phyloP scores from a whole-genome alignment of 108 stramenopile species.

The Epithemia pelagica region DNA sequence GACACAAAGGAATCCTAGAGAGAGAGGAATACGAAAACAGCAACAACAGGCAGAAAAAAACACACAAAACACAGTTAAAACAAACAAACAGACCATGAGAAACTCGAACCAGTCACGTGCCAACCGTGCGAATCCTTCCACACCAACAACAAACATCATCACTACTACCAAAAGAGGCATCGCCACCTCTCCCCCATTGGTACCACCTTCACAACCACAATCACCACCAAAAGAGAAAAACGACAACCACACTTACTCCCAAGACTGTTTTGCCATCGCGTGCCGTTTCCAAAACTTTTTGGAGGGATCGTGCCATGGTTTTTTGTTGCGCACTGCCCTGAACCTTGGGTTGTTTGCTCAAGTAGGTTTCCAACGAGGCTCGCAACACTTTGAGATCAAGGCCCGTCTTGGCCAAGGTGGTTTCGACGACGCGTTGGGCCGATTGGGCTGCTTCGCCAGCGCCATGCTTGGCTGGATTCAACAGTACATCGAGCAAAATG shows the following conservation, averaged over 20 bases:
- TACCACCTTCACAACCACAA: background rate
- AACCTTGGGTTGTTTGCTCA: conserved; percentile 57
- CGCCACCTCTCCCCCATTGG: background rate
- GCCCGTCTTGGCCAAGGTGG: conserved; percentile 48
- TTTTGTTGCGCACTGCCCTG: conserved; percentile 36
- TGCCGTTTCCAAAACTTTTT: conserved; percentile 54
- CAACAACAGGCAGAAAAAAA: background rate
- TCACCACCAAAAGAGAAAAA: too few species aligned
- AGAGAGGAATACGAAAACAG: background rate
- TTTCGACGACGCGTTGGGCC: conserved; percentile 57
- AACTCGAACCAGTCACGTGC: too few species aligned
- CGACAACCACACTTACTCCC: conserved; percentile 28
- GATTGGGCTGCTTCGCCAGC: conserved; percentile 57
- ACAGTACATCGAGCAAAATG: conserved; percentile 59
- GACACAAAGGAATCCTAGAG: conserved; percentile 74
- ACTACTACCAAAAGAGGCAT: background rate
- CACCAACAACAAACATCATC: too few species aligned
- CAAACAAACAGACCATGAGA: background rate
- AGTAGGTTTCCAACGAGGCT: conserved; percentile 47
- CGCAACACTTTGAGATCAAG: conserved; percentile 43
- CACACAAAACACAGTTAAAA: background rate
- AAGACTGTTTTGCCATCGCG: conserved; percentile 40
- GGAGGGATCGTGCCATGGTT: conserved; percentile 60
- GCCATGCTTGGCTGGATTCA: conserved; percentile 71
- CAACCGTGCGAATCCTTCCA: too few species aligned